A percentile compares a stretch with the other conserved stretches of the same genome.
Conservation (phyloP, 805 yeast species). For the Candida quercuum region DNA sequence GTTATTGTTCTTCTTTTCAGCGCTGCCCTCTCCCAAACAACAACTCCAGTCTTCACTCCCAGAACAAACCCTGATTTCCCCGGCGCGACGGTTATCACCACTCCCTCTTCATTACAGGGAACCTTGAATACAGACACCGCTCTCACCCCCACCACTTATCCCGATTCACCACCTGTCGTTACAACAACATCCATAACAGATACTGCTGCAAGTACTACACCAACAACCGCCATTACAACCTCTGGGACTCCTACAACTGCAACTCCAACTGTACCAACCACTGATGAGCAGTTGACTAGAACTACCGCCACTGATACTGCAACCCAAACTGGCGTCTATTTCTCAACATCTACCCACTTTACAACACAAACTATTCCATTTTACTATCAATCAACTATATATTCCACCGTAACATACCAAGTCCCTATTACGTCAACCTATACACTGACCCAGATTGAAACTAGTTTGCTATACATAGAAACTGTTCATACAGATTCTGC, state of each 20-base stretch:
- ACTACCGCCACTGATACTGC: conserved; percentile 16
- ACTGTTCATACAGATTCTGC: conserved; percentile 4
- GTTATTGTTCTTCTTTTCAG: background rate
- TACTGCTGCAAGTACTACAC: too few species aligned
- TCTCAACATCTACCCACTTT: background rate
- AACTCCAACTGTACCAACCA: conserved; percentile 7
- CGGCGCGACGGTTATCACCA: conserved; percentile 15
- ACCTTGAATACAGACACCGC: conserved; percentile 15
- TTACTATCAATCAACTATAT: conserved; percentile 1
- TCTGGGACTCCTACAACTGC: conserved; percentile 16
- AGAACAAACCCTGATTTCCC: conserved; percentile 18
- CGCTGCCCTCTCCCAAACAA: conserved; percentile 1
- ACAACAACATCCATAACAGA: too few species aligned
- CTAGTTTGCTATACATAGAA: conserved; percentile 2
- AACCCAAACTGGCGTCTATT: conserved; percentile 14
- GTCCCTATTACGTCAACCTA: conserved; percentile 4
- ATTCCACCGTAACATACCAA: conserved; percentile 2
- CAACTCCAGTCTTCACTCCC: conserved; percentile 10
- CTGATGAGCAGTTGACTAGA: conserved; percentile 17
- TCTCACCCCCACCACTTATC: conserved; percentile 8
- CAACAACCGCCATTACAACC: conserved; percentile 2
- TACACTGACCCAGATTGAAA: conserved; percentile 3
- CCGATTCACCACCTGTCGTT: too few species aligned
- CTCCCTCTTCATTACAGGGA: conserved; percentile 10
- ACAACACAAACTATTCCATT: conserved; percentile 1